Evolutionary conservation across 2,329 filamentous ascomycete genomes (phyloP).

Genomic region (Apiospora rasikravindrae): DNA sequence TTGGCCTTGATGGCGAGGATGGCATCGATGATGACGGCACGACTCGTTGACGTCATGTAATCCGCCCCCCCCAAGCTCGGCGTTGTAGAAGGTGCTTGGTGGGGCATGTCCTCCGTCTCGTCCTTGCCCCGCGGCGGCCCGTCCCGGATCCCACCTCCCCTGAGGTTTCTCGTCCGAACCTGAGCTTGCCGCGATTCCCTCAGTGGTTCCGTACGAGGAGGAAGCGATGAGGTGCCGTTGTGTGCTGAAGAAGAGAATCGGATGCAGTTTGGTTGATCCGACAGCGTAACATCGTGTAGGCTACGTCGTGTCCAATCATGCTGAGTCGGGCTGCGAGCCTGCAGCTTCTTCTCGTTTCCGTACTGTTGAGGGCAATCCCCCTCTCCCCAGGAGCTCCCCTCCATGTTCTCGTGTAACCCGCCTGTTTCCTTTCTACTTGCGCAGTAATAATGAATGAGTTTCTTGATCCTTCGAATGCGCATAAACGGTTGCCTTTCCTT

Average conservation of each 20-base stretch:
- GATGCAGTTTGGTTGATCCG: background rate
- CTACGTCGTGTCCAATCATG: background rate
- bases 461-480: no score
- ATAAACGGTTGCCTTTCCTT: no score
- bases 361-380: no score
- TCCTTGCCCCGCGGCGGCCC: background rate
- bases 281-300: background rate
- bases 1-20: background rate
- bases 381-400: no score
- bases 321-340: background rate
- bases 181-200: background rate
- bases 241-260: background rate
- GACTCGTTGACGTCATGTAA: conserved; percentile 10
- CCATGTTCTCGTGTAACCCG: no score
- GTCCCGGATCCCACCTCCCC: background rate
- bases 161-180: background rate
- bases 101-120: conserved; percentile 3
- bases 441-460: no score
- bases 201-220: background rate
- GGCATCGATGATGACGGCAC: background rate
- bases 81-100: background rate
- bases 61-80: background rate
- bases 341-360: background rate
- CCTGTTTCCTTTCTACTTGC: no score
- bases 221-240: background rate